These are phyloP conservation scores for Mortierella sp. DNA, from an alignment of 371 early-diverging fungal genomes.

Conservation along the genomic window DNA sequence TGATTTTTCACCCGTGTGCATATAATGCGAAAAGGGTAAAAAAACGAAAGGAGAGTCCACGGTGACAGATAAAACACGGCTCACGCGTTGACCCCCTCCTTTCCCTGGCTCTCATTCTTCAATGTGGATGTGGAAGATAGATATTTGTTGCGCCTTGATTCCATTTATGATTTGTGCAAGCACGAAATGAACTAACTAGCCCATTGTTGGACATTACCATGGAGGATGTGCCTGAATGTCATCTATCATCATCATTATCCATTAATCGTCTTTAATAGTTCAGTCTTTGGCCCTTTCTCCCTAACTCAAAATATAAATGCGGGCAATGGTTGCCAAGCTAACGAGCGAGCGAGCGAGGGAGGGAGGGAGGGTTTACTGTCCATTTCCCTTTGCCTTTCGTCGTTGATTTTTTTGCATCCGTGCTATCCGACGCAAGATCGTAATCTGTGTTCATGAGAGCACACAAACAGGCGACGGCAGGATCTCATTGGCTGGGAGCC, in stretches of 20 bases:
- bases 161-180: not conserved
- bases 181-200: slow-evolving; percentile 4
- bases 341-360: not conserved
- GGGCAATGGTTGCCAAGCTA: not conserved
- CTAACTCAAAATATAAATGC: not conserved
- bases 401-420: not conserved
- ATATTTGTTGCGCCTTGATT: not conserved
- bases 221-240: not conserved
- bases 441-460: not conserved
- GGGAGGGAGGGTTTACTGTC: not conserved
- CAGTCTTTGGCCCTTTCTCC: not conserved
- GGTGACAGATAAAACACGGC: not conserved
- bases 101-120: not conserved
- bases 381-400: too few species aligned
- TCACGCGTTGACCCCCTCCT: not conserved
- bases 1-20: not conserved
- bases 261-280: not conserved
- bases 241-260: too few species aligned
- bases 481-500: not conserved
- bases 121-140: not conserved
- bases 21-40: not conserved
- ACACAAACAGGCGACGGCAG: not conserved
- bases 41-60: not conserved
- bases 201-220: not conserved
- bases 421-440: not conserved